Conservation (phyloP, 2,329 filamentous ascomycete species). For the Blastomyces parvus region DNA sequence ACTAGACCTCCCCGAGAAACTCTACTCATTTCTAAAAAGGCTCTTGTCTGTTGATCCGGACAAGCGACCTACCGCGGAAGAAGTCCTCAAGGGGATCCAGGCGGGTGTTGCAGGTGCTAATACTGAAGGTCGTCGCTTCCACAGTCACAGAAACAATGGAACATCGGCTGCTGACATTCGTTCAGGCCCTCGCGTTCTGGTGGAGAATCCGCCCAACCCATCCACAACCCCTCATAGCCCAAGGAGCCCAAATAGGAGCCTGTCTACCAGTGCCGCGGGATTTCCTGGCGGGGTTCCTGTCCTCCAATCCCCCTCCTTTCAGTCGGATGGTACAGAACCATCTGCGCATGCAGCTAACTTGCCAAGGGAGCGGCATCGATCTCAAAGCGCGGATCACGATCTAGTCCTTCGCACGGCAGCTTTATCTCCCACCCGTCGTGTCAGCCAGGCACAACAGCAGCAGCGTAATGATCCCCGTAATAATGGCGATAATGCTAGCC, state of each 20-base stretch:
- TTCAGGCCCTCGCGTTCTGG: slow-evolving; percentile 28
- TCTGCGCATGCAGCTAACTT: neutral
- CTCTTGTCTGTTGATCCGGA: slow-evolving; percentile 68
- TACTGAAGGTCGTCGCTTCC: slow-evolving; percentile 38
- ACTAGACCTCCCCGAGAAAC: slow-evolving; percentile 71
- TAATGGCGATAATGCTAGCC: slow-evolving; percentile 6
- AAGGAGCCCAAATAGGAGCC: slow-evolving; percentile 17
- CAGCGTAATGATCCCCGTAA: slow-evolving; percentile 14
- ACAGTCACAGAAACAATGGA: slow-evolving; percentile 23
- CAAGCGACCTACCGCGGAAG: slow-evolving; percentile 71
- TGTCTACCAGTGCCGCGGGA: neutral
- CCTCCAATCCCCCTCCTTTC: slow-evolving; percentile 8
- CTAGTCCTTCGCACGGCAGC: slow-evolving; percentile 12
- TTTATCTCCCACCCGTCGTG: slow-evolving; percentile 25
- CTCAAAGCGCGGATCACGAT: slow-evolving; percentile 5
- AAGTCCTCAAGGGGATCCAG: slow-evolving; percentile 71
- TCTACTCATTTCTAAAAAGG: slow-evolving; percentile 75
- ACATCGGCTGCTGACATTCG: slow-evolving; percentile 25
- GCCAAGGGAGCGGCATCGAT: slow-evolving; percentile 2
- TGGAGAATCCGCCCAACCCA: slow-evolving; percentile 28
- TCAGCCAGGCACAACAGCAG: slow-evolving; percentile 13
- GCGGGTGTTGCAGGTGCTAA: slow-evolving; percentile 30
- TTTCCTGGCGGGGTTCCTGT: neutral
- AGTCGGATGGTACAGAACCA: neutral
- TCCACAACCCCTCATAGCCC: slow-evolving; percentile 17